Percentiles rank a stretch among this genome's conserved stretches.
Conservation (phyloP, 1,139 yeast genomes). For the Debaryomyces sp. region DNA sequence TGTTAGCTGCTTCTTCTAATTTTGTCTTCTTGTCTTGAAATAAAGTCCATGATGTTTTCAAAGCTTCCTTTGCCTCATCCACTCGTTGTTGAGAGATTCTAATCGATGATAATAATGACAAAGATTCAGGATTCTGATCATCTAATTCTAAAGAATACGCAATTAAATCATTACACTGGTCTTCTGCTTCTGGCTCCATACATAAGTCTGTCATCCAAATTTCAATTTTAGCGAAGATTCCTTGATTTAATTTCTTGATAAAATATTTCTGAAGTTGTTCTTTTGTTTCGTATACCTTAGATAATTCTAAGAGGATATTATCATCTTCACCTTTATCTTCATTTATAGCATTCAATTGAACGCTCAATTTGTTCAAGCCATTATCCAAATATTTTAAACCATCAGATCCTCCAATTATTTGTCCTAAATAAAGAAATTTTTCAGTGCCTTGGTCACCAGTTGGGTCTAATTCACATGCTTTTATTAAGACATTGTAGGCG, state of each 20-base stretch:
- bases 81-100: conserved; percentile 83
- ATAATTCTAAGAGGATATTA: conserved; percentile 26
- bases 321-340: conserved; percentile 28
- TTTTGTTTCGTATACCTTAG: conserved; percentile 31
- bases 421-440: conserved; percentile 89
- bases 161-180: conserved; percentile 73
- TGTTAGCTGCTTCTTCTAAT: conserved; percentile 49
- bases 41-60: conserved; percentile 72
- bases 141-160: conserved; percentile 67
- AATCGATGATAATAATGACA: conserved; percentile 82
- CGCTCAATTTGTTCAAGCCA: conserved; percentile 59
- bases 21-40: conserved; percentile 54
- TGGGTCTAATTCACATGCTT: conserved; percentile 72
- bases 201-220: conserved; percentile 99
- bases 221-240: conserved; percentile 84
- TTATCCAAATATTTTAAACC: conserved; percentile 68
- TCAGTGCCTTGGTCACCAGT: conserved; percentile 66
- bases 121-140: conserved; percentile 69
- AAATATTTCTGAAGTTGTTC: conserved; percentile 38
- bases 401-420: conserved; percentile 79
- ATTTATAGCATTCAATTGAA: conserved; percentile 35
- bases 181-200: conserved; percentile 90
- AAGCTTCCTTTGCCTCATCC: conserved; percentile 72
- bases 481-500: conserved; percentile 67
- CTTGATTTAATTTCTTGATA: conserved; percentile 63